A percentile compares a stretch with the other conserved stretches of the same genome.
These are phyloP conservation scores for Alternaria infectoria DNA, from an alignment of 2,329 filamentous ascomycete genomes.

Conservation along the genomic window DNA sequence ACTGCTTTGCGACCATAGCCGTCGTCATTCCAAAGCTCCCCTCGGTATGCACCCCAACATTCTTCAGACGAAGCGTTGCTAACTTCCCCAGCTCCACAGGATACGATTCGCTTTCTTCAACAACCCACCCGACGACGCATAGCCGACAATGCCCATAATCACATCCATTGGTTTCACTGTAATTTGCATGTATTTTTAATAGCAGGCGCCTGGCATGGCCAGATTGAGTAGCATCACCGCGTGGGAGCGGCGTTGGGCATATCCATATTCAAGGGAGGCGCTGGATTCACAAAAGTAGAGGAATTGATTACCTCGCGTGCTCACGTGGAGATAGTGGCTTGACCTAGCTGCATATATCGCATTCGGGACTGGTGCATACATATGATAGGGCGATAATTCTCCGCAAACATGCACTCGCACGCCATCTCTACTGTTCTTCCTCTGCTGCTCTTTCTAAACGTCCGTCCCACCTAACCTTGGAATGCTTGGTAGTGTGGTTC, in stretches of 20 bases:
- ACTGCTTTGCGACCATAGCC: slow-evolving; percentile 87
- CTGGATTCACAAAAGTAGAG: slow-evolving; percentile 23
- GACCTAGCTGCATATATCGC: slow-evolving; percentile 7
- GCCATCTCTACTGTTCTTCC: neutral
- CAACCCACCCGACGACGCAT: slow-evolving; percentile 46
- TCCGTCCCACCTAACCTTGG: neutral
- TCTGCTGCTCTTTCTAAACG: neutral
- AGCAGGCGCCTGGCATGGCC: slow-evolving; percentile 25
- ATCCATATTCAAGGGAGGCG: slow-evolving; percentile 12
- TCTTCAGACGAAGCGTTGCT: neutral
- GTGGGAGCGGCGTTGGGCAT: slow-evolving; percentile 33
- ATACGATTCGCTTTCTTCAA: slow-evolving; percentile 50
- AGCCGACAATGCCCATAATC: slow-evolving; percentile 20
- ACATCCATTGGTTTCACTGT: slow-evolving; percentile 33
- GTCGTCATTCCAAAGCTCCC: slow-evolving; percentile 97
- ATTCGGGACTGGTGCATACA: neutral
- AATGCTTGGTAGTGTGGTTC: neutral
- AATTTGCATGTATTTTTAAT: slow-evolving; percentile 47
- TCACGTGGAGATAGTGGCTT: slow-evolving; percentile 13
- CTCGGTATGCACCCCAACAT: slow-evolving; percentile 69
- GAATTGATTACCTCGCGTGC: slow-evolving; percentile 12
- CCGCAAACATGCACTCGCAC: neutral
- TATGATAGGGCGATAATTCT: neutral
- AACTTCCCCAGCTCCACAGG: slow-evolving; percentile 43
- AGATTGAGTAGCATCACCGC: slow-evolving; percentile 40